phyloP scores from a whole-genome alignment of 345 rosid genomes.

The Euphorbia lathyris region DNA sequence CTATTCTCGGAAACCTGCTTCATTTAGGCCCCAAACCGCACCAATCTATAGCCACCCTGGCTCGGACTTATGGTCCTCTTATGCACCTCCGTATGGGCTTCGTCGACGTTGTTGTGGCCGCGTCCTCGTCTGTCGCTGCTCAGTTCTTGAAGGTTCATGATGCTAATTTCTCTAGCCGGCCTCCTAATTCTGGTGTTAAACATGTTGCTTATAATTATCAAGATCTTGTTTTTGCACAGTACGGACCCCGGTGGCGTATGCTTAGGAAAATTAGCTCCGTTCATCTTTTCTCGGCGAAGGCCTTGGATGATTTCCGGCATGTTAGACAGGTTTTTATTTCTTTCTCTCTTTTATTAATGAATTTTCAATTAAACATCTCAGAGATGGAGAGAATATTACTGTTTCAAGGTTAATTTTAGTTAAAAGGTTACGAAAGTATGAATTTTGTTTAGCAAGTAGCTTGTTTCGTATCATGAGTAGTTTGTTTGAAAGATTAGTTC shows the following conservation, averaged over 20 bases:
- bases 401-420: too few relatives aligned
- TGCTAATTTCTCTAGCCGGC: conserved; percentile 80
- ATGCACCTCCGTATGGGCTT: conserved; percentile 73
- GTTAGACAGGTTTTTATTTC: conserved; percentile 61
- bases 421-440: too few relatives aligned
- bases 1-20: conserved; percentile 78
- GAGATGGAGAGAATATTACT: too few relatives aligned
- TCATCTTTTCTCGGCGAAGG: conserved; percentile 88
- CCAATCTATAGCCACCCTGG: conserved; percentile 56
- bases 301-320: conserved; percentile 67
- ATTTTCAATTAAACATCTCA: too few relatives aligned
- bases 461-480: too few relatives aligned
- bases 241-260: conserved; percentile 86
- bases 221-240: conserved; percentile 90
- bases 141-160: conserved; percentile 78
- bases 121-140: conserved; percentile 79
- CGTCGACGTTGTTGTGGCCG: conserved; percentile 74
- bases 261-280: conserved; percentile 72
- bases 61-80: conserved; percentile 66
- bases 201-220: conserved; percentile 84
- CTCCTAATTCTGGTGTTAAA: conserved; percentile 88
- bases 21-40: conserved; percentile 80
- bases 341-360: neutral
- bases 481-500: too few relatives aligned
- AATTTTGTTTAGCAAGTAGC: too few relatives aligned